Percentiles rank a stretch among this genome's conserved stretches.
These are phyloP conservation scores for Pythium brassicae DNA, from an alignment of 352 stramenopile species.

Conservation along the genomic window DNA sequence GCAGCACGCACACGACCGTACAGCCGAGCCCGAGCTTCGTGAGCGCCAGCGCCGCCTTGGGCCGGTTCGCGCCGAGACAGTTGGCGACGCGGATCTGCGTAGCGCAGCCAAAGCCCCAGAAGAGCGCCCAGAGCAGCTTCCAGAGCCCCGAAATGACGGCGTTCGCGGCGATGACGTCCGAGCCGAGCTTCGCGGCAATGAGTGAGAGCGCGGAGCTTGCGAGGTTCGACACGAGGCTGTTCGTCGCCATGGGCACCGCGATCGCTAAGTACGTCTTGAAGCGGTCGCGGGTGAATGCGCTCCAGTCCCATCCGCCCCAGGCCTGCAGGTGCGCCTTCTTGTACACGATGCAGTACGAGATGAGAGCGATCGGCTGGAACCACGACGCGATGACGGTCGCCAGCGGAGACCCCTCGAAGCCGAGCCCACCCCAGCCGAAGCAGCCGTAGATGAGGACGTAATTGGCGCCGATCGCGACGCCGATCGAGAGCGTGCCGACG, in stretches of 20 bases:
- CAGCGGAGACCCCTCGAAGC: conserved; percentile 73
- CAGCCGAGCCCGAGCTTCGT: conserved; percentile 45
- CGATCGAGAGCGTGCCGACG: conserved; percentile 65
- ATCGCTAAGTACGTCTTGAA: conserved; percentile 35
- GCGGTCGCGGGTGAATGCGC: conserved; percentile 51
- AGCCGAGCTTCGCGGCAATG: conserved; percentile 55
- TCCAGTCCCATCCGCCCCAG: conserved; percentile 64
- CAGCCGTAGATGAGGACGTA: conserved; percentile 57
- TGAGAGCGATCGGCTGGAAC: conserved; percentile 75
- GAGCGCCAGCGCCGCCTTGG: conserved; percentile 32
- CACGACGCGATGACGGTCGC: conserved; percentile 73
- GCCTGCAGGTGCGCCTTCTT: conserved; percentile 67
- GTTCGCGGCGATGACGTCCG: conserved; percentile 59
- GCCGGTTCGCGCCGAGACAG: conserved; percentile 56
- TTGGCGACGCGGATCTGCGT: conserved; percentile 77
- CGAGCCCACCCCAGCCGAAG: conserved; percentile 54
- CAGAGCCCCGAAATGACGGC: conserved; percentile 67
- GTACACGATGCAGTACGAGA: conserved; percentile 69
- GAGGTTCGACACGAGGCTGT: conserved; percentile 72
- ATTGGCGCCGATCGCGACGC: conserved; percentile 55
- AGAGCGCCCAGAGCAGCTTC: conserved; percentile 66
- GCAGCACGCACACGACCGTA: conserved; percentile 38
- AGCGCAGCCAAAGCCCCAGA: conserved; percentile 77
- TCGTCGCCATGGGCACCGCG: conserved; percentile 57
- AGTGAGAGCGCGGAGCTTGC: conserved; percentile 62